Conservation (phyloP, 2,329 filamentous ascomycete genomes). For the Trichophyton equinum region DNA sequence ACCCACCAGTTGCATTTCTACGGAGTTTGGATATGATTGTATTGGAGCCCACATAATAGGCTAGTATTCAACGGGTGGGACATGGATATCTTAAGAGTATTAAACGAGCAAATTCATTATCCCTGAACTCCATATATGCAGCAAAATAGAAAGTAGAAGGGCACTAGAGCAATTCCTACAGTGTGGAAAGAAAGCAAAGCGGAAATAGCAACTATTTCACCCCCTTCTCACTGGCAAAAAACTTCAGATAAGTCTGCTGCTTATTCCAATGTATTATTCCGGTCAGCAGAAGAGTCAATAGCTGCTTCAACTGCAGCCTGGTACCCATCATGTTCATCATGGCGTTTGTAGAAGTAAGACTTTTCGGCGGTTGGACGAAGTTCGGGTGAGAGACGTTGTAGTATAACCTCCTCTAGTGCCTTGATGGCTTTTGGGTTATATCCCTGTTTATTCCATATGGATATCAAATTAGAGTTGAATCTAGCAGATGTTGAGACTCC, state of each 20-base stretch:
- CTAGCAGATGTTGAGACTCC: conserved; percentile 77
- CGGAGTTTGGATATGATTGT: not conserved
- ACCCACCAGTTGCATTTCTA: not conserved
- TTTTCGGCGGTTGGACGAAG: conserved; percentile 52
- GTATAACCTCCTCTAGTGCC: conserved; percentile 57
- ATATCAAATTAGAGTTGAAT: conserved; percentile 79
- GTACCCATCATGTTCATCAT: conserved; percentile 77
- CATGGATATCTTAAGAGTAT: not conserved
- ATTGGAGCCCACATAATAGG: too few relatives aligned
- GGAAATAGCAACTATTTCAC: too few relatives aligned
- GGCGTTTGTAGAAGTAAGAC: conserved; percentile 64
- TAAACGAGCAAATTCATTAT: not conserved
- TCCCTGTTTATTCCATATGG: conserved; percentile 85
- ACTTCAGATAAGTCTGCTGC: not conserved
- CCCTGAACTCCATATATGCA: not conserved
- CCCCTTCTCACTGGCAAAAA: not conserved
- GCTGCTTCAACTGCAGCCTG: conserved; percentile 32
- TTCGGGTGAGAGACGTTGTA: conserved; percentile 60
- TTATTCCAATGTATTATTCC: not conserved
- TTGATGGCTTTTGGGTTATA: conserved; percentile 69
- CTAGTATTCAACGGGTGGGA: too few relatives aligned
- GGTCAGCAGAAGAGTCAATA: not conserved
- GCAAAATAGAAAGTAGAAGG: not conserved
- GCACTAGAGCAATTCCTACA: not conserved
- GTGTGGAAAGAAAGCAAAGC: not conserved